Evolutionary conservation across 2,329 filamentous ascomycete species (phyloP), one percentile per base, ranked within the genome.

Genomic region (Elsinoe necatrix): DNA sequence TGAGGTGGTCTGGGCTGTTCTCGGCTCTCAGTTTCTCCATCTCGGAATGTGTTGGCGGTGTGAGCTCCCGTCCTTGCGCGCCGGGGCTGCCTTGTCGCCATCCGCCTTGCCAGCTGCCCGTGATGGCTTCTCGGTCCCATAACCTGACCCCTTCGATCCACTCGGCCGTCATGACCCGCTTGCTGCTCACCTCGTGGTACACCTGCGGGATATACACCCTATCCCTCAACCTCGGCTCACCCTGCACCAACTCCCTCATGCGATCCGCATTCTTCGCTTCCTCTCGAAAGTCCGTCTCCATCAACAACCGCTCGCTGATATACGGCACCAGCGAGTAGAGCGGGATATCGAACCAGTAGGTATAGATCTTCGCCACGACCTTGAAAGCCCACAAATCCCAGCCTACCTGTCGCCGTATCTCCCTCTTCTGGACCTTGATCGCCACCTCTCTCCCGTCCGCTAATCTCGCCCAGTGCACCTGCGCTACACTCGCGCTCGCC

Each of bases 341-440:
- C 1, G 93, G 93, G n/a, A 98, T 80, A 65, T 95, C 88, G 66
- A 97, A 97, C 79, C 85, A 88, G 71, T 80, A 86, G 1, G 88
- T 88, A 68, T 95, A 96, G 25, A 90, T 81, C 69, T 79, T 83
- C 45, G 88, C 84, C 9, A 96, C 86, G 9, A 90, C 86, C 80
- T 90, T 90, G 77, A 96, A 96, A 2, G 91, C 86, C 90, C 90
- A 96, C 54, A 98, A 71, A 76, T 98, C 93, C 90, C 90, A 95
- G 3, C 84, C 83, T 35, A 96, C 87, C 73, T 97, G 93, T 67
- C 86, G 84, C 18, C 82, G 84, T 68, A 98, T 97, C 76, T 96
- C 92, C 52, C 85, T 81, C 75, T 97, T 98, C 76, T 98, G 93
- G 3, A 98, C 85, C 75, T 98, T 98, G 68, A 98, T 81, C 1